Conservation (phyloP, 148 eudicot species). For the Gaultheria prostrata region DNA sequence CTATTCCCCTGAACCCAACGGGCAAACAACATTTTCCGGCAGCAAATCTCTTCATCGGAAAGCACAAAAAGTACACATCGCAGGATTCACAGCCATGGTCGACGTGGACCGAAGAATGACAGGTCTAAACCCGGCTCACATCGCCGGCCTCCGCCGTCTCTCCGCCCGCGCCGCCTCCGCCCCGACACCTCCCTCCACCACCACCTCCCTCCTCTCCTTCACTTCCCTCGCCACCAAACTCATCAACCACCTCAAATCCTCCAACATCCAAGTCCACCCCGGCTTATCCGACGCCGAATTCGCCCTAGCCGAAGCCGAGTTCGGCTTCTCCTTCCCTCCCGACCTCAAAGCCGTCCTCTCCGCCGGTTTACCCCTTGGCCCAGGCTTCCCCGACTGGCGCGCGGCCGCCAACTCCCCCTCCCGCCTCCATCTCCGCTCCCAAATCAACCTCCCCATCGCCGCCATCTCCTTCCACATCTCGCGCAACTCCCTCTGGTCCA, state of each 20-base stretch:
- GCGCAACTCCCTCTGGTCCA: slow-evolving; percentile 60
- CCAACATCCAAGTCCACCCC: slow-evolving; percentile 50
- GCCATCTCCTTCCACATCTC: slow-evolving; percentile 77
- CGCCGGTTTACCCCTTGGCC: slow-evolving; percentile 69
- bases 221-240: slow-evolving; percentile 56
- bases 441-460: slow-evolving; percentile 70
- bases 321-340: slow-evolving; percentile 80
- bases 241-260: slow-evolving; percentile 47
- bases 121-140: slow-evolving; percentile 70
- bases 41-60: neutral
- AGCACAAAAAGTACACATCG: neutral
- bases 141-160: slow-evolving; percentile 90
- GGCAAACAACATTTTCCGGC: neutral
- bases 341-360: slow-evolving; percentile 68
- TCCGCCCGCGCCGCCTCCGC: slow-evolving; percentile 83
- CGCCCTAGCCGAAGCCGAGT: slow-evolving; percentile 78
- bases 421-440: slow-evolving; percentile 57
- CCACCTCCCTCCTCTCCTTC: slow-evolving; percentile 57
- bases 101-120: slow-evolving; percentile 84
- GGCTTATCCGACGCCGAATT: slow-evolving; percentile 77
- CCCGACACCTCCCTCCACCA: slow-evolving; percentile 43
- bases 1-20: neutral
- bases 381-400: slow-evolving; percentile 92
- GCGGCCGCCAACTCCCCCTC: slow-evolving; percentile 37
- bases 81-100: slow-evolving; percentile 44